Evolutionary conservation across 2,329 filamentous ascomycete genomes (phyloP).

Genomic region (Paraphaeosphaeria sporulosa): DNA sequence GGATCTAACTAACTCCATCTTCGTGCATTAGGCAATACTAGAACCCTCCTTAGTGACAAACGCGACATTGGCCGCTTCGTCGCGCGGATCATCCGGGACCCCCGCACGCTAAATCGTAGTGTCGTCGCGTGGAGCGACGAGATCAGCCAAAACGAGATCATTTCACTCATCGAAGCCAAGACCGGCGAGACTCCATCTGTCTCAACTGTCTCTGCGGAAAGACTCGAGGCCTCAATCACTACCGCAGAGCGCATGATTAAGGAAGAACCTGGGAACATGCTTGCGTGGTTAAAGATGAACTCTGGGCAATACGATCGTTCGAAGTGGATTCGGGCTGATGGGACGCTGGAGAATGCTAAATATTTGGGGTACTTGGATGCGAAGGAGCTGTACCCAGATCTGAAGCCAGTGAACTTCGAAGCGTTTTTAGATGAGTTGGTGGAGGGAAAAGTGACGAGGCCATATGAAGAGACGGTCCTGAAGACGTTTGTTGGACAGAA

Average conservation of each 20-base stretch:
- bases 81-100: conserved; percentile 60
- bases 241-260: not conserved
- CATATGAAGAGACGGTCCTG: not conserved
- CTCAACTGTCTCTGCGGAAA: not conserved
- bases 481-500: not conserved
- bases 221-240: not conserved
- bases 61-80: conserved; percentile 63
- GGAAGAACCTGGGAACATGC: not conserved
- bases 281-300: not conserved
- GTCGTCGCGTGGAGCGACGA: conserved; percentile 60
- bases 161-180: conserved; percentile 55
- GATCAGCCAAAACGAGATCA: conserved; percentile 57
- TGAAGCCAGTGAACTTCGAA: conserved; percentile 39
- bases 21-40: conserved; percentile 41
- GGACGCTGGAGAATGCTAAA: conserved; percentile 60
- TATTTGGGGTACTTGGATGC: conserved; percentile 63
- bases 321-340: conserved; percentile 63
- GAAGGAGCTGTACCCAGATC: conserved; percentile 63
- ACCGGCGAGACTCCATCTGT: conserved; percentile 54
- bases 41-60: conserved; percentile 57
- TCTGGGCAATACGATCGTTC: conserved; percentile 10
- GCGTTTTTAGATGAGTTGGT: conserved; percentile 53
- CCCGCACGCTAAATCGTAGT: conserved; percentile 61
- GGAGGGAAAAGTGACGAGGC: conserved; percentile 41
- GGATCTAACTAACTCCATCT: not conserved